Evolutionary conservation across 2,329 filamentous ascomycete species (phyloP).

Genomic region (Nigrospora osmanthi): DNA sequence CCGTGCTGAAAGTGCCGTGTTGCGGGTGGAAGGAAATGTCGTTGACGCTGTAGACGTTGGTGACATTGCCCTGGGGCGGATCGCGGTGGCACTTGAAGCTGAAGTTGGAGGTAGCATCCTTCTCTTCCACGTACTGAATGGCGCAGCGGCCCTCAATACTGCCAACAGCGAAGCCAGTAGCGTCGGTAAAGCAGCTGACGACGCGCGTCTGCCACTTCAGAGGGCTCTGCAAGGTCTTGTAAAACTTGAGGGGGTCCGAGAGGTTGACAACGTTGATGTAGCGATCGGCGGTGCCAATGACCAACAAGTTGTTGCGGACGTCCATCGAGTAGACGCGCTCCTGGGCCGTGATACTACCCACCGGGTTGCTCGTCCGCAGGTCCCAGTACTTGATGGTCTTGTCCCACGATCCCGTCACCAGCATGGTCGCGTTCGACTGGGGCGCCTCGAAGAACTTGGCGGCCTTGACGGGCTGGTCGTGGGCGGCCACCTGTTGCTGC

Average conservation of each 20-base stretch:
- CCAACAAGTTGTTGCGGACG: slow-evolving; percentile 77
- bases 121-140: slow-evolving; percentile 97
- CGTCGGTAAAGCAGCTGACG: slow-evolving; percentile 90
- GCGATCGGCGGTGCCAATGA: slow-evolving; percentile 87
- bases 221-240: slow-evolving; percentile 93
- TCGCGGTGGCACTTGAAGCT: slow-evolving; percentile 99
- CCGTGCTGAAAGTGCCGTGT: slow-evolving; percentile 97
- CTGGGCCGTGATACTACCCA: slow-evolving; percentile 58
- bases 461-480: slow-evolving; percentile 75
- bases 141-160: slow-evolving; percentile 95
- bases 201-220: slow-evolving; percentile 97
- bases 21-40: slow-evolving; percentile 95
- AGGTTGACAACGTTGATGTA: slow-evolving; percentile 96
- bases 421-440: slow-evolving; percentile 60
- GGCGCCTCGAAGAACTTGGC: slow-evolving; percentile 70
- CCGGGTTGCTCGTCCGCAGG: slow-evolving; percentile 57
- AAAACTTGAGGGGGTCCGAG: slow-evolving; percentile 79
- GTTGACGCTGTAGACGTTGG: slow-evolving; percentile 92
- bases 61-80: slow-evolving; percentile 63
- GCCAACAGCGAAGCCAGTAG: slow-evolving; percentile 86
- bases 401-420: slow-evolving; percentile 90
- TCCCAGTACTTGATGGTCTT: slow-evolving; percentile 91
- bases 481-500: slow-evolving; percentile 68
- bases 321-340: slow-evolving; percentile 90
- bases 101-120: slow-evolving; percentile 88